A percentile compares a stretch with the other conserved stretches of the same genome.
These are phyloP conservation scores for Fusarium burgessii DNA, from an alignment of 2,329 filamentous ascomycete species.

Conservation along the genomic window DNA sequence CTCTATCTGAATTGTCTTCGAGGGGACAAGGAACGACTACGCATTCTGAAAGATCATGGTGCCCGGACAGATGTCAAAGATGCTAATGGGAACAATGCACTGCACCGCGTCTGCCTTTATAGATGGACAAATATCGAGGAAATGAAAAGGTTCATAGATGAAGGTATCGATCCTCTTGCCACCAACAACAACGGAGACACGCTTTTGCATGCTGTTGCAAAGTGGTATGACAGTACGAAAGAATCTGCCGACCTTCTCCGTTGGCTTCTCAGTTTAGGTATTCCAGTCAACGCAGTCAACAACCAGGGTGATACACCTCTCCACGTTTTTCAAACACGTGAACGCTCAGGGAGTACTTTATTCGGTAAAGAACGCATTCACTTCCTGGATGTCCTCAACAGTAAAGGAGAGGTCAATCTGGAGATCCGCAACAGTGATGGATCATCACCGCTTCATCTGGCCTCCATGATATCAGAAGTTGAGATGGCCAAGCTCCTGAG, in stretches of 20 bases:
- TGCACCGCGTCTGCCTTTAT: slow-evolving; percentile 3
- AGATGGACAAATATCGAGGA: rapidly evolving
- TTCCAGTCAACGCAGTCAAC: slow-evolving; percentile 37
- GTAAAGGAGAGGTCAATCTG: slow-evolving; percentile 5
- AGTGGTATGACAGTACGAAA: neutral
- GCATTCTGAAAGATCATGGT: slow-evolving; percentile 8
- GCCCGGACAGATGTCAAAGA: slow-evolving; percentile 13
- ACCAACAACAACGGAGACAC: slow-evolving; percentile 31
- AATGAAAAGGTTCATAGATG: slow-evolving; percentile 3
- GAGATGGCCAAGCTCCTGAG: slow-evolving; percentile 13
- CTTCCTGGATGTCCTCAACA: slow-evolving; percentile 24
- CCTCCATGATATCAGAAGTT: slow-evolving; percentile 24
- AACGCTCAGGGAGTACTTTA: neutral
- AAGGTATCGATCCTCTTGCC: slow-evolving; percentile 24
- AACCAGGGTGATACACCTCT: slow-evolving; percentile 26
- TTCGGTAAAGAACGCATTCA: neutral
- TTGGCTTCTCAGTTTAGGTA: slow-evolving; percentile 28
- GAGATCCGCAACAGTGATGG: slow-evolving; percentile 27
- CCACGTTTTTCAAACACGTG: slow-evolving; percentile 16
- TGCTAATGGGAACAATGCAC: slow-evolving; percentile 25
- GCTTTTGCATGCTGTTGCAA: slow-evolving; percentile 26
- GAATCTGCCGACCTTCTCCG: neutral
- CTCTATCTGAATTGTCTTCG: slow-evolving; percentile 28
- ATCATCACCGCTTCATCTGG: slow-evolving; percentile 32
- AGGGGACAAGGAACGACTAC: neutral